Base-by-base conservation (phyloP, 2,329 filamentous ascomycete genomes). In the Rutstroemia sp. region DNA sequence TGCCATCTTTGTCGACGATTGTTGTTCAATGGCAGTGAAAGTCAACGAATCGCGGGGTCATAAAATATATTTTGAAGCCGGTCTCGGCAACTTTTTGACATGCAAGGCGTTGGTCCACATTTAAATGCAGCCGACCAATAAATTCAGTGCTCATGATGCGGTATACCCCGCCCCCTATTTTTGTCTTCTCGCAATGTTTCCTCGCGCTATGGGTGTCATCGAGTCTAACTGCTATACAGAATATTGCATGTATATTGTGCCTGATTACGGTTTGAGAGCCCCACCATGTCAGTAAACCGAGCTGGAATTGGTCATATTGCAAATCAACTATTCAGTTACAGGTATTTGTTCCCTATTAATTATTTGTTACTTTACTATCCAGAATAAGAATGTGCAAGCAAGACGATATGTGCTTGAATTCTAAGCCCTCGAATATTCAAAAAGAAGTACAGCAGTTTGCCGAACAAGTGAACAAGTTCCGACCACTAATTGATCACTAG, bases 1-100 rank as follows among this genome's bases (percentile, higher is more conserved):
- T 48, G 71, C 51, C 65, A 68, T 67, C 53, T 58, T 61, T 48
- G 14, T 4, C 17, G 37, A 21, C 42, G 19, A 8, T 51, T 44
- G 25, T 50, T 23, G 46, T 30, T 50, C 27, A 50, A 51, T 50
- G 21, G 38, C 41, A 38, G 38, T 16, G 53, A 34, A 41, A 25
- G 23, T 30, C 23, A 12, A 44, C 14, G 37, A 23, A 25, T 38
- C 37, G 53, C 38, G 46, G 53, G 45, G 25, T 25, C 46, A 23
- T 23, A 30, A 55, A 50, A 55, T 51, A 55, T 55, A 51, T 55
- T 55, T 55, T 50, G 46, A 44, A 34, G 51, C 25, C 46, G 46
- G 38, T 16, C 37, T 50, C 38, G 46, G 46, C 53, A 51, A 47
- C 53, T 37, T 44, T 55, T 37, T 30, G 30, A 34, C 30, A 34